phyloP scores from a whole-genome alignment of 345 rosid species.

The Acer negundo region DNA sequence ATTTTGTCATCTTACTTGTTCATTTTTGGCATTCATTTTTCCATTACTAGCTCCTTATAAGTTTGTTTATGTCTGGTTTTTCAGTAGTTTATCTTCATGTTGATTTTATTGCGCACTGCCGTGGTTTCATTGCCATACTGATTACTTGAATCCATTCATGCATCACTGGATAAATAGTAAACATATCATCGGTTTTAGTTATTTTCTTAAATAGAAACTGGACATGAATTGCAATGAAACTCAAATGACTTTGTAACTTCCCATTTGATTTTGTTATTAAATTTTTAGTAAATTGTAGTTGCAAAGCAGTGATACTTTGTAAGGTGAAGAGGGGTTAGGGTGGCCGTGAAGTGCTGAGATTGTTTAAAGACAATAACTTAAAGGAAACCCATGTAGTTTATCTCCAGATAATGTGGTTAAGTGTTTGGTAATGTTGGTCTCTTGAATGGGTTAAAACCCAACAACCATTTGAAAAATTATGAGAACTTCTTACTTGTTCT shows the following conservation, averaged over 20 bases:
- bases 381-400: not conserved
- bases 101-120: no score
- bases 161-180: not conserved
- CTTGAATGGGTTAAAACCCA: not conserved
- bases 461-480: not conserved
- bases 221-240: not conserved
- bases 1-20: constrained; percentile 10
- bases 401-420: not conserved
- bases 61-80: not conserved
- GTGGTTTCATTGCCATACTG: not conserved
- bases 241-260: constrained; percentile 2
- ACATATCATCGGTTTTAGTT: not conserved
- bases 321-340: not conserved
- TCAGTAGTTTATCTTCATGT: not conserved
- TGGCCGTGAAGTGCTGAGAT: not conserved
- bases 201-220: not conserved
- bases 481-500: no score
- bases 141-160: not conserved
- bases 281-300: not conserved
- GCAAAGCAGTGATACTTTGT: not conserved
- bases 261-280: not conserved
- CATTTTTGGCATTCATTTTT: not conserved
- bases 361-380: not conserved
- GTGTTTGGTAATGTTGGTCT: constrained; percentile 8
- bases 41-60: not conserved